Evolutionary conservation across 148 eudicot species (phyloP).

Genomic region (Fagopyrum esculentum): DNA sequence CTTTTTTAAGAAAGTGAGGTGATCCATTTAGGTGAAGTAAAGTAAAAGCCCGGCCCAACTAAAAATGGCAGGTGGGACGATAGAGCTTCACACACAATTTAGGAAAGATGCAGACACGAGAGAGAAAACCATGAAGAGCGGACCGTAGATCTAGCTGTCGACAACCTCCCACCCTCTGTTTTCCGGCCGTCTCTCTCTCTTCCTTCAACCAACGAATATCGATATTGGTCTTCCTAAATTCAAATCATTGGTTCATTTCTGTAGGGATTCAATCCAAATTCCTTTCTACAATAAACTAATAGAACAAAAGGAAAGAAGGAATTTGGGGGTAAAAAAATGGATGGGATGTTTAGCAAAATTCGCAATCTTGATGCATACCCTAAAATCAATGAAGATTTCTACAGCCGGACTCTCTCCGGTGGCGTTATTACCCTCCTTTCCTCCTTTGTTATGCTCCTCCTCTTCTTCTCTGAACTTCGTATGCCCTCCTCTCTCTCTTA

Average conservation of each 20-base stretch:
- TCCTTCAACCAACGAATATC: neutral
- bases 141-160: conserved; percentile 6
- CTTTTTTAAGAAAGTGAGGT: no score
- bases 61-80: neutral
- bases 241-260: neutral
- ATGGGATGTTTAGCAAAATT: conserved; percentile 45
- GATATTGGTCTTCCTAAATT: neutral
- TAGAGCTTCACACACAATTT: no score
- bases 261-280: neutral
- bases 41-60: neutral
- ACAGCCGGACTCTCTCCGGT: conserved; percentile 75
- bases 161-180: neutral
- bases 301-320: neutral
- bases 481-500: conserved; percentile 19
- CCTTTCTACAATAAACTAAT: no score
- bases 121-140: neutral
- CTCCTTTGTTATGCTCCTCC: conserved; percentile 56
- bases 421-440: conserved; percentile 77
- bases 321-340: conserved; percentile 28
- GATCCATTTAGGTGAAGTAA: no score
- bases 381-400: conserved; percentile 91
- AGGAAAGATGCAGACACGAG: neutral
- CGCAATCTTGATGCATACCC: conserved; percentile 94
- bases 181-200: conserved; percentile 8
- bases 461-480: conserved; percentile 84